Evolutionary conservation across 148 eudicot species (phyloP).

Genomic region (Nyssa sinensis): DNA sequence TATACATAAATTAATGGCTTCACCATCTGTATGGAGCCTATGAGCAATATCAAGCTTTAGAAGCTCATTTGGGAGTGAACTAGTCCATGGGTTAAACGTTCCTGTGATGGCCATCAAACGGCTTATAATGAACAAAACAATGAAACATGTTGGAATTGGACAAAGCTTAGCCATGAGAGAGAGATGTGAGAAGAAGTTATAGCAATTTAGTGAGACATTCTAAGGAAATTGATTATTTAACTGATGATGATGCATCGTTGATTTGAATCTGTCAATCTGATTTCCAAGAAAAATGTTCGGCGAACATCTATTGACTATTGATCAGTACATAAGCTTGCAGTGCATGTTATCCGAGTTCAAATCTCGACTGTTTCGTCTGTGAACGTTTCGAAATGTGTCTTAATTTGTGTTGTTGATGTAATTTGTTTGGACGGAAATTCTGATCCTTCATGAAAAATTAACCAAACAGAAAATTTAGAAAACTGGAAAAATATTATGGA

Average conservation of each 20-base stretch:
- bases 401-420: neutral
- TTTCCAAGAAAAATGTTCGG: neutral
- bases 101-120: constrained; percentile 29
- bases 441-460: neutral
- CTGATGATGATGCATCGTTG: neutral
- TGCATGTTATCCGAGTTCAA: neutral
- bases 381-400: neutral
- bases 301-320: neutral
- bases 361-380: neutral
- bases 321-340: neutral
- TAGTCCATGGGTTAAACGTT: constrained; percentile 32
- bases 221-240: neutral
- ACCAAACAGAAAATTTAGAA: too few species aligned
- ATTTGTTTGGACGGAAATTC: neutral
- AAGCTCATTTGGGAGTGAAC: constrained; percentile 32
- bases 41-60: constrained; percentile 30
- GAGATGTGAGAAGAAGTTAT: neutral
- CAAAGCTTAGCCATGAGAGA: constrained; percentile 32
- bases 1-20: constrained; percentile 27
- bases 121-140: constrained; percentile 27
- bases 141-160: constrained; percentile 23
- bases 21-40: constrained; percentile 24
- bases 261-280: neutral
- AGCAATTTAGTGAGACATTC: neutral
- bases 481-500: too few species aligned